Percentiles rank a stretch among this genome's conserved stretches.
These are phyloP conservation scores for Acephala macrosclerotiorum DNA, from an alignment of 2,329 filamentous ascomycete genomes.

Conservation along the genomic window DNA sequence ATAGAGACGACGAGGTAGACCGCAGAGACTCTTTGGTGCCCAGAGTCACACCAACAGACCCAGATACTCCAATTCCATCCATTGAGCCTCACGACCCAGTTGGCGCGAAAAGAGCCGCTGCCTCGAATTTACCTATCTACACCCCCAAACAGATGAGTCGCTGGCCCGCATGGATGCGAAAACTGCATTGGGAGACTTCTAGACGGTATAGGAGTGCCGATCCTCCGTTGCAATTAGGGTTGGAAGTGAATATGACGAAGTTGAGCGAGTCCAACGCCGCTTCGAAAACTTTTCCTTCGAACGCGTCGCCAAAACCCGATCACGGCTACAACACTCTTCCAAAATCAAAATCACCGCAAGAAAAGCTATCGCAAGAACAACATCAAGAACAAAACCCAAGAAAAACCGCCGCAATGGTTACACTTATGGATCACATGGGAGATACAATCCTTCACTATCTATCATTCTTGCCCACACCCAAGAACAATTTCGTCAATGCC, in stretches of 20 bases:
- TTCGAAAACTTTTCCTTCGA: background rate
- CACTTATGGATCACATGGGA: no score
- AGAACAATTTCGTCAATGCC: background rate
- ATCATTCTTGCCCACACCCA: background rate
- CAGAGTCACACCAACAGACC: constrained; percentile 2
- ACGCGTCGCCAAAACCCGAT: background rate
- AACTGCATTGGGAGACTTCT: background rate
- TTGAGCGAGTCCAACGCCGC: background rate
- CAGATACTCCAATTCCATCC: constrained; percentile 12
- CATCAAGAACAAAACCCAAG: background rate
- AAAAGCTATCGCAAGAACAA: background rate
- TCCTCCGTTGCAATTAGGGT: background rate
- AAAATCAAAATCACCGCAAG: background rate
- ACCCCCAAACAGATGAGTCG: background rate
- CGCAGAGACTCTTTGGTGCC: background rate
- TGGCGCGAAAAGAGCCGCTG: background rate
- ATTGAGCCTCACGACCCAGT: constrained; percentile 4
- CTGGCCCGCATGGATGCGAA: background rate
- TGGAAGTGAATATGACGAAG: background rate
- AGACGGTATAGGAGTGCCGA: background rate
- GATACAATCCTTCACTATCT: no score
- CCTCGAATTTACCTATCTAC: background rate
- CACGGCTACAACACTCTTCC: background rate
- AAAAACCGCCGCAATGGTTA: background rate
- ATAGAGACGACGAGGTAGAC: background rate